A percentile compares a stretch with the other conserved stretches of the same genome.
Evolutionary conservation across 352 stramenopile species (phyloP).

Genomic region (Phytophthora macrochlamydospora): DNA sequence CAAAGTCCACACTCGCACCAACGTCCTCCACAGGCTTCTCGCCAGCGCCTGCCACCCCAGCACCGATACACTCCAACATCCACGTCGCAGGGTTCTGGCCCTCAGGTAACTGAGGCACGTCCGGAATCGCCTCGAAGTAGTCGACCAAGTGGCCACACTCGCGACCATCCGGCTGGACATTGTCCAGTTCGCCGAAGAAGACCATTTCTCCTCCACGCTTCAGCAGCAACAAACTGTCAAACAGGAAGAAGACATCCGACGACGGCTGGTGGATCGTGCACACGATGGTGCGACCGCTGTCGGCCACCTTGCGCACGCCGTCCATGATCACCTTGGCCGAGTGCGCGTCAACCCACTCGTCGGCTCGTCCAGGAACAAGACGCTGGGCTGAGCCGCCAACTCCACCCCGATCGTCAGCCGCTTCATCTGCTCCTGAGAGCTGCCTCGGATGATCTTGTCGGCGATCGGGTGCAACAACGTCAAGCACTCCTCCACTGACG

Average conservation of each 20-base stretch:
- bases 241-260: slow-evolving; percentile 39
- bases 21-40: slow-evolving; percentile 12
- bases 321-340: slow-evolving; percentile 68
- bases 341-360: slow-evolving; percentile 85
- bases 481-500: slow-evolving; percentile 39
- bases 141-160: slow-evolving; percentile 35
- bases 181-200: slow-evolving; percentile 54
- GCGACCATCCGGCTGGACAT: slow-evolving; percentile 8
- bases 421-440: slow-evolving; percentile 61
- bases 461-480: slow-evolving; percentile 36
- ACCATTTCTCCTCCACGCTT: slow-evolving; percentile 60
- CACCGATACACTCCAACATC: slow-evolving; percentile 70
- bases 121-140: slow-evolving; percentile 44
- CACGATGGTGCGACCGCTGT: slow-evolving; percentile 66
- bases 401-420: slow-evolving; percentile 87
- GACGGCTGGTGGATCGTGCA: slow-evolving; percentile 52
- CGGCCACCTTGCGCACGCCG: slow-evolving; percentile 82
- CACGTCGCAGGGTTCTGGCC: slow-evolving; percentile 67
- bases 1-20: slow-evolving; percentile 17
- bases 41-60: slow-evolving; percentile 22
- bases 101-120: slow-evolving; percentile 25
- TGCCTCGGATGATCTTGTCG: slow-evolving; percentile 43
- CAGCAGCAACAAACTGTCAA: slow-evolving; percentile 85
- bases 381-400: slow-evolving; percentile 77
- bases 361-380: slow-evolving; percentile 90